Base-by-base conservation (phyloP, 805 yeast species). In the Hanseniaspora opuntiae region DNA sequence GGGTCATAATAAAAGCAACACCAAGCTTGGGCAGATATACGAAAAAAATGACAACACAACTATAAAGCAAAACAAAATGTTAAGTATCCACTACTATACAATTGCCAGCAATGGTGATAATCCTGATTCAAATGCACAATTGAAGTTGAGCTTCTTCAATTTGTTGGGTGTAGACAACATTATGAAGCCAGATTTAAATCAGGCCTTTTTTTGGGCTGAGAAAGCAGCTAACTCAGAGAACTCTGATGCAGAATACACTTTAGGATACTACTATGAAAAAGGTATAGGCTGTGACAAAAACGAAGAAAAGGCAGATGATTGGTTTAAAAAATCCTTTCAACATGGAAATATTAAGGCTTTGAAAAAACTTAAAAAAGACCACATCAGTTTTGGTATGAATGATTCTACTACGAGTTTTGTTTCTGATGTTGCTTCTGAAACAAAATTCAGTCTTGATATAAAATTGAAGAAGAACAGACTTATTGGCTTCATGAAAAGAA, bases 121-220 rank as follows among this genome's bases (percentile, higher is more conserved):
- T 28, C 96, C 96, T 7, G 95, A 93, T 65, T 76, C 95, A 0
- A 81, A 77, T 47, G 82, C 95, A 11, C 93, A 90, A 95, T 72
- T 90, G 62, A 89, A 95, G 1, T 73, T 90, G 71, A 89, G 97
- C 66, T 96, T 97, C 1, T 93, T 97, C 97, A 93, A 90, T 65
- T 72, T 90, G 66, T 83, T 87, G 28, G 98, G 98, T 0, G 81
- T 86, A 35, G 89, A 84, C 35, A 89, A 93, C n/a, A 77, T 77
- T 45, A 74, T 93, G 60, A 82, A 81, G 9, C 77, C 77, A 57
- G 90, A 89, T 65, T 84, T 82, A 53, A 76, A 70, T 52, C 96
- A 89, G 67, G 94, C 97, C 1, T 90, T 82, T 65, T 93, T 86
- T 61, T 93, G 97, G 97, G 97, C 97, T 1, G 70, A 77, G 52